Evolutionary conservation across 148 eudicot species (phyloP).

Genomic region (Nepenthes gracilis): DNA sequence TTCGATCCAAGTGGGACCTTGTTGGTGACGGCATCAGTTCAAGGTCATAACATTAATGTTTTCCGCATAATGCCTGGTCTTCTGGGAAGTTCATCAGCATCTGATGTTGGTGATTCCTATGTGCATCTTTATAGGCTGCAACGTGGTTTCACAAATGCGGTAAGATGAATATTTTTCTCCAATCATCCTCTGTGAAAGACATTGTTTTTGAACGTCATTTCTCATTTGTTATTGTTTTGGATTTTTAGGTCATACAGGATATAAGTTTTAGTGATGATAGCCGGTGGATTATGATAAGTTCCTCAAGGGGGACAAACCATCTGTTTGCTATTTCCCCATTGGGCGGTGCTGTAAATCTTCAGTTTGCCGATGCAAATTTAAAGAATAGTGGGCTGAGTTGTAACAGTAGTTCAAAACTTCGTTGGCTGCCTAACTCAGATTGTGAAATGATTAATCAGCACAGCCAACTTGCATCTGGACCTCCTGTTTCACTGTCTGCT

Average conservation of each 20-base stretch:
- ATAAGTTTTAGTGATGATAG: constrained; percentile 78
- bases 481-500: constrained; percentile 55
- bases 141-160: constrained; percentile 84
- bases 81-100: neutral
- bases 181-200: neutral
- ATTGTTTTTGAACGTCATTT: neutral
- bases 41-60: constrained; percentile 82
- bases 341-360: constrained; percentile 29
- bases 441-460: neutral
- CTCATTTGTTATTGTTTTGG: neutral
- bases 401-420: neutral
- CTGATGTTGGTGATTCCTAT: constrained; percentile 14
- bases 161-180: constrained; percentile 14
- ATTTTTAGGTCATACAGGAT: constrained; percentile 71
- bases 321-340: constrained; percentile 76
- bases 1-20: constrained; percentile 87
- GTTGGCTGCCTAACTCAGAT: neutral
- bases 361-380: constrained; percentile 1
- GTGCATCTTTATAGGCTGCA: constrained; percentile 79
- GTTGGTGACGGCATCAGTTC: constrained; percentile 81
- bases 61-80: constrained; percentile 50
- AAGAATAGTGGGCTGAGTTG: neutral
- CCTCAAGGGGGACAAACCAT: constrained; percentile 81
- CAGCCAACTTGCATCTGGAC: constrained; percentile 6
- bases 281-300: constrained; percentile 71